Evolutionary conservation across 345 rosid genomes (phyloP).

Genomic region (Aquilaria yunnanensis): DNA sequence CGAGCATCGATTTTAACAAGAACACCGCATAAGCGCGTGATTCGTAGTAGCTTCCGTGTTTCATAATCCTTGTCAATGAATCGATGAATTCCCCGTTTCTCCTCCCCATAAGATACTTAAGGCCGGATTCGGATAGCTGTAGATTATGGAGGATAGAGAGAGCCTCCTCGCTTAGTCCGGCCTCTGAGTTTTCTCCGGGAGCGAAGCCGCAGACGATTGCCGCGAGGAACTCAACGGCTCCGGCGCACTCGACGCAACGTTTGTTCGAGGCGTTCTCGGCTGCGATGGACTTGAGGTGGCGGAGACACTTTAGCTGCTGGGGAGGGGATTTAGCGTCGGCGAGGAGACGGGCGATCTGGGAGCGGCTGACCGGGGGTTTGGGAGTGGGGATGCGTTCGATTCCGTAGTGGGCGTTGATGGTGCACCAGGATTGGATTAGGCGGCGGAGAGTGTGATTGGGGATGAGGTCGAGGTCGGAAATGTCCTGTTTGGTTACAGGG

Average conservation of each 20-base stretch:
- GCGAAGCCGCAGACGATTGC: slow-evolving; percentile 19
- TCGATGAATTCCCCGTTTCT: slow-evolving; percentile 39
- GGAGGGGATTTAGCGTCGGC: slow-evolving; percentile 39
- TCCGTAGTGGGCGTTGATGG: slow-evolving; percentile 69
- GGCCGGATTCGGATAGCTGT: slow-evolving; percentile 51
- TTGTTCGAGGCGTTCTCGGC: slow-evolving; percentile 50
- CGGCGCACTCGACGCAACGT: slow-evolving; percentile 64
- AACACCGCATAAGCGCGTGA: slow-evolving; percentile 47
- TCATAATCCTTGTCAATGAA: slow-evolving; percentile 50
- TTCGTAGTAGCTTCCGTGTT: slow-evolving; percentile 30
- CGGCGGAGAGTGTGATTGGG: slow-evolving; percentile 90
- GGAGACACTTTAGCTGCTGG: slow-evolving; percentile 41
- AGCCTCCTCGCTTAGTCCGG: slow-evolving; percentile 47
- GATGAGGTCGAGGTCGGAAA: slow-evolving; percentile 51
- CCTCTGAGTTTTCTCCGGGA: slow-evolving; percentile 5
- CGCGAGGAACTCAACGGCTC: slow-evolving; percentile 62
- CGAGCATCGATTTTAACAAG: slow-evolving; percentile 35
- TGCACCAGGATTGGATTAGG: slow-evolving; percentile 91
- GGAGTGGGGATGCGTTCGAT: slow-evolving; percentile 89
- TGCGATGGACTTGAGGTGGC: slow-evolving; percentile 43
- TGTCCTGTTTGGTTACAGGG: slow-evolving; percentile 65
- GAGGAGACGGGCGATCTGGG: slow-evolving; percentile 56
- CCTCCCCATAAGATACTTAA: slow-evolving; percentile 41
- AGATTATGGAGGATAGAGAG: slow-evolving; percentile 52
- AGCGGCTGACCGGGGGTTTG: slow-evolving; percentile 50